Percentiles rank a stretch among this genome's conserved stretches.
Evolutionary conservation across 768 basidiomycete species (phyloP).

Genomic region (Daedaleopsis sinensis): DNA sequence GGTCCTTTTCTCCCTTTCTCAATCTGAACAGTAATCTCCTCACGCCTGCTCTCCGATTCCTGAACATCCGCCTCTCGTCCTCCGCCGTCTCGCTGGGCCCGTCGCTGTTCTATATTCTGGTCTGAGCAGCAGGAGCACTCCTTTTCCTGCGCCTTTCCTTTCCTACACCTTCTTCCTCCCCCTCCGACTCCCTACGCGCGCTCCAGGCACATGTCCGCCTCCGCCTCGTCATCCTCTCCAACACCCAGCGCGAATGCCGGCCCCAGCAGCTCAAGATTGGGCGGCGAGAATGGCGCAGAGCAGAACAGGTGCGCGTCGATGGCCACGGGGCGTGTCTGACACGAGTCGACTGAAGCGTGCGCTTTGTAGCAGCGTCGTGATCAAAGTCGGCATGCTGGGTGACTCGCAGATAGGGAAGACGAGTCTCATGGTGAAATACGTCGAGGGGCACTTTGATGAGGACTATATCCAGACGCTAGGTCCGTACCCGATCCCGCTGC

Average conservation of each 20-base stretch:
- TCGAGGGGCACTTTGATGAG: slow-evolving; percentile 98
- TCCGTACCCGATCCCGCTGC: slow-evolving; percentile 36
- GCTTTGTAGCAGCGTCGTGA: slow-evolving; percentile 67
- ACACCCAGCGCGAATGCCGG: slow-evolving; percentile 26
- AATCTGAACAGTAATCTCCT: slow-evolving; percentile 13
- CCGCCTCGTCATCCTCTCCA: slow-evolving; percentile 29
- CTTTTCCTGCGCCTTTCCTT: slow-evolving; percentile 14
- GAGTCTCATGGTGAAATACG: slow-evolving; percentile 99
- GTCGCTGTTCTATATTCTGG: slow-evolving; percentile 13
- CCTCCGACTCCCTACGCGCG: slow-evolving; percentile 3
- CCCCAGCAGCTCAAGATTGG: slow-evolving; percentile 24
- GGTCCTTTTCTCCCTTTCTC: slow-evolving; percentile 10
- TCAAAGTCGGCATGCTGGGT: slow-evolving; percentile 99
- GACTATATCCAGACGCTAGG: slow-evolving; percentile 99
- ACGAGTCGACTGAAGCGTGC: background rate
- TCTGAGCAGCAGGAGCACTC: slow-evolving; percentile 21
- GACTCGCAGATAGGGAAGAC: slow-evolving; percentile 99
- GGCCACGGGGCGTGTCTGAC: no score
- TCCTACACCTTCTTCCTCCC: slow-evolving; percentile 8
- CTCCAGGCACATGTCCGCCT: slow-evolving; percentile 30
- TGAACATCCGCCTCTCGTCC: slow-evolving; percentile 5
- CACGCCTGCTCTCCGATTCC: background rate
- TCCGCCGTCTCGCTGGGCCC: slow-evolving; percentile 20
- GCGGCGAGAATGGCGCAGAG: slow-evolving; percentile 29
- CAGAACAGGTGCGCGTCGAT: slow-evolving; percentile 31